Percentiles rank a stretch among this genome's conserved stretches.
Conservation (phyloP, 805 yeast genomes). For the Ogataea nonfermentans region DNA sequence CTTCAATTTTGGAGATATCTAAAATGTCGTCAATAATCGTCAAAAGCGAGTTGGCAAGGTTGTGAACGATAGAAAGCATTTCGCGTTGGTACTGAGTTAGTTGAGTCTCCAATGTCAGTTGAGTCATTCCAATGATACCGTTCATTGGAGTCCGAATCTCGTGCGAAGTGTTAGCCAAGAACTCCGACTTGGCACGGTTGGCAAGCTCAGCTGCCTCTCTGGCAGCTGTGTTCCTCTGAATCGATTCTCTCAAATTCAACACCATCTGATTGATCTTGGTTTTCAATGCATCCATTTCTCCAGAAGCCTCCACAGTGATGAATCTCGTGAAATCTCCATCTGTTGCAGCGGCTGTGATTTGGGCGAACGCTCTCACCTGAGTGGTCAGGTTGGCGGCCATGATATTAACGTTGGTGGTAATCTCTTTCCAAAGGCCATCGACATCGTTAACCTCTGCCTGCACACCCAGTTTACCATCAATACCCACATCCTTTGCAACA, state of each 20-base stretch:
- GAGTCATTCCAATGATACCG: conserved; percentile 93
- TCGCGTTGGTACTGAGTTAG: conserved; percentile 89
- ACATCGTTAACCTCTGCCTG: conserved; percentile 90
- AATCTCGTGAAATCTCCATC: conserved; percentile 90
- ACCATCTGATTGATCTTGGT: conserved; percentile 79
- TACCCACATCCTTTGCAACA: conserved; percentile 91
- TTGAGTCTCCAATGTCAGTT: conserved; percentile 82
- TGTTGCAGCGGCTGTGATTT: conserved; percentile 90
- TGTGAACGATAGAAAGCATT: conserved; percentile 87
- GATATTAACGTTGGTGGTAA: conserved; percentile 86
- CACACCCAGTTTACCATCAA: conserved; percentile 88
- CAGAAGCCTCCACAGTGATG: conserved; percentile 87
- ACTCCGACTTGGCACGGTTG: conserved; percentile 84
- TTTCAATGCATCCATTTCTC: conserved; percentile 79
- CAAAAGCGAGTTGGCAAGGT: conserved; percentile 77
- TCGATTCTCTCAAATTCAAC: conserved; percentile 79
- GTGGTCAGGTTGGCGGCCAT: conserved; percentile 94
- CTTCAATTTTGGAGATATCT: conserved; percentile 91
- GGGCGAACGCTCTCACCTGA: conserved; percentile 91
- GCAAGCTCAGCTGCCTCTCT: conserved; percentile 94
- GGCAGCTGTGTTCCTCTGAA: conserved; percentile 89
- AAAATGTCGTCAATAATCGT: conserved; percentile 88
- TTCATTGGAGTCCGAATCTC: conserved; percentile 91
- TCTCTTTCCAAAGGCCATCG: conserved; percentile 89
- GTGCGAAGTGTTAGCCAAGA: conserved; percentile 83